Evolutionary conservation across 495 filamentous ascomycete species (phyloP).

Genomic region (Echria macrotheca): DNA sequence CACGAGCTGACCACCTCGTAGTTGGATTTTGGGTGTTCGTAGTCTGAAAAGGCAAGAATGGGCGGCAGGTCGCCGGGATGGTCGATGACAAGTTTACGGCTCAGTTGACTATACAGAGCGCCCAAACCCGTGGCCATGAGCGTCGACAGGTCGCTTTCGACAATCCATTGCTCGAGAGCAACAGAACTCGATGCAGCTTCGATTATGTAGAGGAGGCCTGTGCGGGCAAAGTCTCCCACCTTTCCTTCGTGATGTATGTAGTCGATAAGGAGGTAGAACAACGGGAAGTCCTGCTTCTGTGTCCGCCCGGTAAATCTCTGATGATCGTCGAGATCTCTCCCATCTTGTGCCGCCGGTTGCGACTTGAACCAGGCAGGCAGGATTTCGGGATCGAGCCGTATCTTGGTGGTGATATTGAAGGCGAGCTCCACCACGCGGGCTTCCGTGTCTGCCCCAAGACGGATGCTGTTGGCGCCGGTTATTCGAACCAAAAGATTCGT

Average conservation of each 20-base stretch:
- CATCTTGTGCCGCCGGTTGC: constrained; percentile 37
- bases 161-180: constrained; percentile 86
- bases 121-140: constrained; percentile 95
- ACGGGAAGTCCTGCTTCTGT: constrained; percentile 86
- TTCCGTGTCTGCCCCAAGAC: constrained; percentile 65
- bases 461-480: constrained; percentile 54
- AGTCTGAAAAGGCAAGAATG: constrained; percentile 81
- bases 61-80: constrained; percentile 66
- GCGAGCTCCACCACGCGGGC: constrained; percentile 81
- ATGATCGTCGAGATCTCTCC: constrained; percentile 36
- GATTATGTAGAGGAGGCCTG: constrained; percentile 90
- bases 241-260: constrained; percentile 92
- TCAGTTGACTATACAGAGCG: constrained; percentile 93
- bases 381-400: constrained; percentile 78
- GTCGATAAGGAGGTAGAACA: constrained; percentile 93
- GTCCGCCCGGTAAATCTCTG: constrained; percentile 78
- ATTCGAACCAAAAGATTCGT: constrained; percentile 73
- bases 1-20: constrained; percentile 66
- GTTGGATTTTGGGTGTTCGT: constrained; percentile 54
- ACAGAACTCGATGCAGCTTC: constrained; percentile 82
- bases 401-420: constrained; percentile 92
- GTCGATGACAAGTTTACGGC: constrained; percentile 62
- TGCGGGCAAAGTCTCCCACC: constrained; percentile 94
- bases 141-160: constrained; percentile 93
- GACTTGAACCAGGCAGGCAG: constrained; percentile 82